Base-by-base conservation (phyloP, 352 stramenopile genomes). In the Globisporangium solare region DNA sequence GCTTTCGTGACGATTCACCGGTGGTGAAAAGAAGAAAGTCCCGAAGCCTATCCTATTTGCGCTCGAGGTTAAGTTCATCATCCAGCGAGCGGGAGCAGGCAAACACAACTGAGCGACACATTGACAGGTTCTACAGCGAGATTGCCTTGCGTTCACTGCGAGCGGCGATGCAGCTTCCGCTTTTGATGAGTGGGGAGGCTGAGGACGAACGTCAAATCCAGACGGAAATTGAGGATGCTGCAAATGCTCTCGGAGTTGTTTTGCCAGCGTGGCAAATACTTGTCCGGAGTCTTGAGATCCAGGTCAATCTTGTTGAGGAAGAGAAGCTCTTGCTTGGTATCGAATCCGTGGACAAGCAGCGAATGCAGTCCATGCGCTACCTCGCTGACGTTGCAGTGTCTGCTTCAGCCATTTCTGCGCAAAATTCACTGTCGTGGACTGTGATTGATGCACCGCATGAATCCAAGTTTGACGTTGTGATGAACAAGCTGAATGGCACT, bases 351-450 rank as follows among this genome's bases (percentile, higher is more conserved):
- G 76, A 88, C 48, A 56, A 68, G 4, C 66, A 76, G 27, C 74
- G 83, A 43, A 50, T 85, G 17, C 67, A 76, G 31, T 88, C 80
- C n/a, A 71, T 90, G 59, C 70, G 73, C n/a, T 64, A 78, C 47
- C 48, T 90, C 47, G 71, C 70, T 2, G 66, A 83, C 10, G 67
- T 80, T 2, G 66, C 59, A 6, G 63, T 81, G 10, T 70, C 67
- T 24, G 67, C 76, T 17, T 71, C 79, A 0, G 60, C 67, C 15
- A 67, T 82, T 22, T 84, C 71, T 3, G 62, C 61, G 2, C 67
- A 70, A 20, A 76, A 71, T 46, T 70, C 67, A 6, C 53, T 82
- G 42, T 71, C 71, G 2, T 79, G 71, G 74, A 68, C 67, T 2
- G 67, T 72, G 18, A 68, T 74, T 13, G 74, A 82, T 48, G 68